Evolutionary conservation across 2,329 filamentous ascomycete species (phyloP), one percentile per base, ranked within the genome.

Genomic region (Elsinoe necatrix): DNA sequence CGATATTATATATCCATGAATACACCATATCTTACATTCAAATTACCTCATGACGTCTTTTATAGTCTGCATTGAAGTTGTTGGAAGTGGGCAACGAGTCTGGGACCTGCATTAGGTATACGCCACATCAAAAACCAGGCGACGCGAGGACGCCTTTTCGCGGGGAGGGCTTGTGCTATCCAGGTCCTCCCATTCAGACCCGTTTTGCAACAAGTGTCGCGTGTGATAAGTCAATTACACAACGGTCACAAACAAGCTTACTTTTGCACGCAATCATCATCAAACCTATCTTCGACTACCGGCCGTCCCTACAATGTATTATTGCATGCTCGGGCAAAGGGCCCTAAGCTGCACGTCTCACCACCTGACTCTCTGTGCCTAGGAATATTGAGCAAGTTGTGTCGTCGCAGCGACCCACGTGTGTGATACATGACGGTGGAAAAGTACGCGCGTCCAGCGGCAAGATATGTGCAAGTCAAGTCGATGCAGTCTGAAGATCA

Each of bases 201-300:
- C 41, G 41, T 45, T 37, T 37, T 27, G 11, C 11, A 27, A 2
- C 1, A 45, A 50, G 34, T 50, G 25, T 50, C 41, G 41, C 41
- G 41, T 43, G 41, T 43, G 34, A 37, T 37, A 37, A 37, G 34
- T 6, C 4, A 50, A 20, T 50, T 50, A 50, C 25, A 31, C 29
- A 50, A 50, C 45, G 45, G 45, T 3, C 21, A 16, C 23, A 50
- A 50, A 34, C 45, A 50, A 31, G 45, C 41, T 45, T 45, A 27
- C 41, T 45, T 45, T 45, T 23, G 23, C 18, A 11, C 20, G 12
- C 12, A 45, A 25, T 45, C 20, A 45, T 25, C 21, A 45, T 21
- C 41, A 45, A 23, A 21, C 11, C 27, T 9, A 18, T 14, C 20
- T 25, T 25, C 20, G 41, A 11, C 34, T 14, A 14, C 12, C 14